Evolutionary conservation across 2,329 filamentous ascomycete genomes (phyloP).

Genomic region (Sporothrix dimorphospora): DNA sequence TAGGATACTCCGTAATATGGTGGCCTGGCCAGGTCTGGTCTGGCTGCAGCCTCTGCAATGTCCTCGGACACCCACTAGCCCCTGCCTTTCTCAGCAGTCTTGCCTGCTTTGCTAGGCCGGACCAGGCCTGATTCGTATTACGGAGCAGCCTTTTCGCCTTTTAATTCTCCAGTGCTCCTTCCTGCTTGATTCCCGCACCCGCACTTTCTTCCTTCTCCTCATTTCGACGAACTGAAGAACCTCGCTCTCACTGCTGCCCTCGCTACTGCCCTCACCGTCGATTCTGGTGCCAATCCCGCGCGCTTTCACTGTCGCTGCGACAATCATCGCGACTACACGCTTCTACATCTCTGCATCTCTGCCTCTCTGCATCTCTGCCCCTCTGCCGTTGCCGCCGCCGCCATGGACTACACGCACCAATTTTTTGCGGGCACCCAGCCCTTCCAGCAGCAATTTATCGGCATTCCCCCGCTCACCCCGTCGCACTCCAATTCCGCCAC

Average conservation of each 20-base stretch:
- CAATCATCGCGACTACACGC: background rate
- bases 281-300: background rate
- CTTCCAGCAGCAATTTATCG: slow-evolving; percentile 59
- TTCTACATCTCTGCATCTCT: background rate
- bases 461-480: slow-evolving; percentile 57
- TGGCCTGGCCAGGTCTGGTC: background rate
- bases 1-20: too few relatives aligned
- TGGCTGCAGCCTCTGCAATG: background rate
- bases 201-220: slow-evolving; percentile 15
- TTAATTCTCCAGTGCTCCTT: slow-evolving; percentile 3
- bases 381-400: slow-evolving; percentile 1
- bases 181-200: background rate
- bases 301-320: background rate
- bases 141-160: background rate
- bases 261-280: background rate
- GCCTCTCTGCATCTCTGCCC: background rate
- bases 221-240: background rate
- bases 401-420: slow-evolving; percentile 57
- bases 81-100: background rate
- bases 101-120: background rate
- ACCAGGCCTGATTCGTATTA: slow-evolving; percentile 9
- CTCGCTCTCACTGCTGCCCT: background rate
- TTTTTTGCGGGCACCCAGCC: slow-evolving; percentile 55
- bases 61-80: background rate
- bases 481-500: slow-evolving; percentile 58